phyloP scores from a whole-genome alignment of 108 stramenopile genomes.

The Asterionellopsis glacialis region DNA sequence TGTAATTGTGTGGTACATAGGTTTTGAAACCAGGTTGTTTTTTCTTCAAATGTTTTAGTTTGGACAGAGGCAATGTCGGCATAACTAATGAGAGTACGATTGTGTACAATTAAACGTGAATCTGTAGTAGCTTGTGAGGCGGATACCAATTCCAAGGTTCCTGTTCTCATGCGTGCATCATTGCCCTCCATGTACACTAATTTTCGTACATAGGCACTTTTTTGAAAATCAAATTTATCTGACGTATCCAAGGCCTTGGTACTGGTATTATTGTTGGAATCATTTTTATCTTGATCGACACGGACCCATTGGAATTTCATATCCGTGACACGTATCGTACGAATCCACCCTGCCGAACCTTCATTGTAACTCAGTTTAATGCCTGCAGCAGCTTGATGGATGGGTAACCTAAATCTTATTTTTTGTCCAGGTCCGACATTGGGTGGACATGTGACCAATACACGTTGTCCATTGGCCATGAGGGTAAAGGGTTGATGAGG shows the following conservation, averaged over 20 bases:
- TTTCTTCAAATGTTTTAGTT: slow-evolving; percentile 59
- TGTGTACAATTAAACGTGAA: slow-evolving; percentile 33
- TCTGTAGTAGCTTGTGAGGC: slow-evolving; percentile 79
- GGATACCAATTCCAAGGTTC: slow-evolving; percentile 48
- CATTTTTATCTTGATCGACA: slow-evolving; percentile 37
- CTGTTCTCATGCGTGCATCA: slow-evolving; percentile 77
- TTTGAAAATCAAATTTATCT: slow-evolving; percentile 60
- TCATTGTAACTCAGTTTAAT: slow-evolving; percentile 64
- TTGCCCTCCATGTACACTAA: slow-evolving; percentile 73
- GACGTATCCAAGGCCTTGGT: slow-evolving; percentile 23
- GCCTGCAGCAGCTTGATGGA: slow-evolving; percentile 31
- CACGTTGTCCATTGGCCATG: slow-evolving; percentile 85
- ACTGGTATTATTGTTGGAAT: background rate
- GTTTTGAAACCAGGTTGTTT: slow-evolving; percentile 80
- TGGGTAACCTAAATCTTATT: slow-evolving; percentile 86
- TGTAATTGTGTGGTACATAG: slow-evolving; percentile 52
- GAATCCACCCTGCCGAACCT: slow-evolving; percentile 79
- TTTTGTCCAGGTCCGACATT: slow-evolving; percentile 84
- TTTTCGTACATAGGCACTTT: slow-evolving; percentile 76
- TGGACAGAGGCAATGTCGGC: slow-evolving; percentile 67
- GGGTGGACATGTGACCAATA: slow-evolving; percentile 87
- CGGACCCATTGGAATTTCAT: slow-evolving; percentile 91
- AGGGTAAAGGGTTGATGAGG: slow-evolving; percentile 86
- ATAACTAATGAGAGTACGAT: slow-evolving; percentile 53
- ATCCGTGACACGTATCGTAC: slow-evolving; percentile 79